Evolutionary conservation across 164 flowering plant genomes (phyloP), one percentile per base, ranked within the genome.

Genomic region (Piper betle): DNA sequence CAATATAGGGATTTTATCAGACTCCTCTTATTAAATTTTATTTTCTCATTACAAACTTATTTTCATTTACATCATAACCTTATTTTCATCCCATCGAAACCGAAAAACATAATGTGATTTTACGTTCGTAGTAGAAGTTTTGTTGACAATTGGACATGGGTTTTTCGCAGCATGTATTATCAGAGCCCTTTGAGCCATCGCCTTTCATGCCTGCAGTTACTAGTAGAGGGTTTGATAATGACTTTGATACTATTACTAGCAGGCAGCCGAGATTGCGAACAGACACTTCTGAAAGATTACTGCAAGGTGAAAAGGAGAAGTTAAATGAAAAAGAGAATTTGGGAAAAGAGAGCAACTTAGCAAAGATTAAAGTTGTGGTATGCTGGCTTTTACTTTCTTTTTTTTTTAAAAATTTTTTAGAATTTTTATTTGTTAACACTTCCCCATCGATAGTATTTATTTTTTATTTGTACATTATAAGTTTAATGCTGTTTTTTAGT

Each of bases 281-380:
- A 18, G 90, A 84, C 68, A 66, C 75, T n/a, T 67, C 84, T 4
- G 57, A 62, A 67, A 67, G 71, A 64, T 62, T 75, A 15, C 72
- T 79, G 54, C 52, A 70, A 9, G 78, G 55, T 72, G 96, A 85
- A 52, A 88, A 80, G 59, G 96, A 86, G 66, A 73, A 15, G 62
- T 73, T 41, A 70, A 25, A 33, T 19, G 58, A 55, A 52, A 88
- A 80, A 60, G 96, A 86, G 67, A 73, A 15, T 64, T 73, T 39
- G 69, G 54, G 78, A 40, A 88, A 77, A 77, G 94, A 90, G 65
- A 82, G 73, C 71, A 90, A 81, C 73, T 80, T 93, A 65, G 97
- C 97, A 19, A 93, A 93, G 75, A 88, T 90, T 52, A 86, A 82
- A 90, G 96, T 93, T 68, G 96, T 93, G 91, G 97, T 93, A 80